These are phyloP conservation scores for Suillus subaureus DNA, from an alignment of 768 basidiomycete species.

Conservation along the genomic window DNA sequence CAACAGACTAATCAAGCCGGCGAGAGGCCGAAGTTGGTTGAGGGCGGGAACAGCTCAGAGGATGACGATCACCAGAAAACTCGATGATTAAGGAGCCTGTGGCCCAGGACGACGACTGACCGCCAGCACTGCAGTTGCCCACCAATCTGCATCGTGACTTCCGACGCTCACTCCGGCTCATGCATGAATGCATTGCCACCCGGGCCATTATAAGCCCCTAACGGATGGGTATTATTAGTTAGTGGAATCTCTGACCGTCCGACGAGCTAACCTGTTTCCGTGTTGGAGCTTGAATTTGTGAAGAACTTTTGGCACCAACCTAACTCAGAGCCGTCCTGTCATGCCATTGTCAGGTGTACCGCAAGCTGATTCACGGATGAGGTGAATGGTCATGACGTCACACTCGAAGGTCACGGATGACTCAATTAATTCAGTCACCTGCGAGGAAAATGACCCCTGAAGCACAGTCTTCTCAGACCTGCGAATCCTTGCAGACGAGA, in stretches of 20 bases:
- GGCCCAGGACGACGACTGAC: too few species aligned
- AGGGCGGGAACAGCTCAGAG: neutral
- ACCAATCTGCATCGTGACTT: neutral
- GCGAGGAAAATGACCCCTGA: too few species aligned
- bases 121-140: neutral
- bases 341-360: neutral
- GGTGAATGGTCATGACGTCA: neutral
- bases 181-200: neutral
- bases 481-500: too few species aligned
- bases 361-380: neutral
- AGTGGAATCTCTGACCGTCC: too few species aligned
- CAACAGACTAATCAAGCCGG: neutral
- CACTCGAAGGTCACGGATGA: neutral
- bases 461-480: too few species aligned
- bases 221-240: neutral
- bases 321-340: too few species aligned
- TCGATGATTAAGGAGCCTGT: neutral
- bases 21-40: too few species aligned
- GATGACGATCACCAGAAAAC: neutral
- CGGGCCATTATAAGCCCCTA: neutral
- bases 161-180: neutral
- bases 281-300: neutral
- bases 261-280: too few species aligned
- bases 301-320: neutral
- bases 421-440: slow-evolving; percentile 8